Evolutionary conservation across 2,329 filamentous ascomycete genomes (phyloP).

Genomic region (Xylaria sp.): DNA sequence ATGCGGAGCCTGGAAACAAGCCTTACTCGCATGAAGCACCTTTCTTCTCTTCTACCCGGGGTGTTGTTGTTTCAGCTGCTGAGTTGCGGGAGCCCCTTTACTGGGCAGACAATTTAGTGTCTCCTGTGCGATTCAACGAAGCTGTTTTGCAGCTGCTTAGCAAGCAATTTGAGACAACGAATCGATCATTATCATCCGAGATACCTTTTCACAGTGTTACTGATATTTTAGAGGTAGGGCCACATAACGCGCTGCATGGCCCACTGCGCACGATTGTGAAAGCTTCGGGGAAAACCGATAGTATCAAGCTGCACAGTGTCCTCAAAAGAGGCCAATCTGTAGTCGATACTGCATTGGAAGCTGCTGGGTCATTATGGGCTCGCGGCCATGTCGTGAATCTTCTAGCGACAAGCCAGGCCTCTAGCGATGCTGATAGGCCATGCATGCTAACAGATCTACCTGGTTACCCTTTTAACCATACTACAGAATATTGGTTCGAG

Average conservation of each 20-base stretch:
- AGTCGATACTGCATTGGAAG: constrained; percentile 29
- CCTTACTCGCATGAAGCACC: constrained; percentile 26
- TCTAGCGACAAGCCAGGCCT: constrained; percentile 9
- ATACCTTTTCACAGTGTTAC: constrained; percentile 20
- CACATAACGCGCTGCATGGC: constrained; percentile 51
- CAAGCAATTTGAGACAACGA: neutral
- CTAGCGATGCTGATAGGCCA: neutral
- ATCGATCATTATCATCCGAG: neutral
- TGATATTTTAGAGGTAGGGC: constrained; percentile 41
- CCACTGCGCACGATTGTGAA: constrained; percentile 31
- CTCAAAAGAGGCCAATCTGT: constrained; percentile 32
- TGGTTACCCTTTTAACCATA: constrained; percentile 45
- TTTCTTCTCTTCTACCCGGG: constrained; percentile 36
- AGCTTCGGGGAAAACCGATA: constrained; percentile 10
- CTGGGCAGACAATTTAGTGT: constrained; percentile 48
- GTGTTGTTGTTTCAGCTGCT: constrained; percentile 13
- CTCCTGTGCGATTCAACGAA: constrained; percentile 37
- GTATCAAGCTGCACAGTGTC: constrained; percentile 31
- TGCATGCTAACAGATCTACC: constrained; percentile 42
- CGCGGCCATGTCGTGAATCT: constrained; percentile 33
- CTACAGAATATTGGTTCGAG: constrained; percentile 44
- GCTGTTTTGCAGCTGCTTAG: constrained; percentile 30
- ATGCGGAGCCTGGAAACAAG: constrained; percentile 25
- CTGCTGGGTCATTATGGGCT: constrained; percentile 35
- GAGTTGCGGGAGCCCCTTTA: constrained; percentile 44